Evolutionary conservation across 2,329 filamentous ascomycete genomes (phyloP), one percentile per base, ranked within the genome.

Genomic region (Arthrobotrys sphaeroides): DNA sequence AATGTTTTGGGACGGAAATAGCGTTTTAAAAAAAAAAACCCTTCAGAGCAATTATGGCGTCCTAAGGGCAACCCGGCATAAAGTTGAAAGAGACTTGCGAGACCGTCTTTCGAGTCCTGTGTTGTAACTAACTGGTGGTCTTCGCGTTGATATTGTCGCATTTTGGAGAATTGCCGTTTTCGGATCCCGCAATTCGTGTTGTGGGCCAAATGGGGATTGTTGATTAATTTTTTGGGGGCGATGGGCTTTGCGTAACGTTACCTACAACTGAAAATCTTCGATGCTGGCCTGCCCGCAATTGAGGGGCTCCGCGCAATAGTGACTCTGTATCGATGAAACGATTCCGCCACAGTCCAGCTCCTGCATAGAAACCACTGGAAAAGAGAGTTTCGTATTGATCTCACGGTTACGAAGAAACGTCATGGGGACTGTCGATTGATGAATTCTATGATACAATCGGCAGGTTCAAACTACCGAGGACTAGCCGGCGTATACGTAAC

Each of bases 91-190:
- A n/a, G n/a, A n/a, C n/a, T n/a, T n/a, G n/a, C n/a, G n/a, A n/a
- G n/a, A n/a, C n/a, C n/a, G 31, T 12, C 31, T 9, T 9, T 6
- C 31, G 5, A 2, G 5, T 12, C 2, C 36, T 13, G 36, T 16
- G 36, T 40, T 40, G 36, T n/a, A n/a, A 40, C 16, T 16, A 2
- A n/a, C 36, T 12, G 36, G 2, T 12, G 28, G 5, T 33, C 40
- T 49, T 20, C 31, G 64, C 16, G 64, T 68, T 68, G 64, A 38
- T 9, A n/a, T 2, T 47, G 51, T 68, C 38, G 64, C 24, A 47
- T 59, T 68, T 59, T 49, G 26, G 13, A n/a, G 3, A 20, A 53
- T 31, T 31, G 36, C 36, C 36, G n/a, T n/a, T 40, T 40, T 40
- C n/a, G n/a, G 36, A 40, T 40, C 12, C 16, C 12, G 2, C 36